Evolutionary conservation across 768 basidiomycete species (phyloP), one percentile per base, ranked within the genome.

Genomic region (Pleurotus pulmonarius): DNA sequence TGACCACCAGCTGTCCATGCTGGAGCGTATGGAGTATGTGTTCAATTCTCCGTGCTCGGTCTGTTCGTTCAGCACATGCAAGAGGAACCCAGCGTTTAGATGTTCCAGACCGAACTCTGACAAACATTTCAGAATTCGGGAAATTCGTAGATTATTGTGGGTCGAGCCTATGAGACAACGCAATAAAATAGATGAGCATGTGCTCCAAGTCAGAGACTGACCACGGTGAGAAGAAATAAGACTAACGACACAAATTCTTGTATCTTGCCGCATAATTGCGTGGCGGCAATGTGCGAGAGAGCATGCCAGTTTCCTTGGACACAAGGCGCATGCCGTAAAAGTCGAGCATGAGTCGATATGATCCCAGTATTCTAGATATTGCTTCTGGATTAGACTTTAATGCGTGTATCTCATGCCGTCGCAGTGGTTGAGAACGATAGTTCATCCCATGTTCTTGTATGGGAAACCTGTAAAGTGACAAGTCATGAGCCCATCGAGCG

Each of bases 1-100:
- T 16, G 83, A 82, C 88, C 88, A 90, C 85, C 86, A 91, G 56
- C 75, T 72, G 59, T 88, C 88, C 87, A 90, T 89, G 65, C 88
- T 90, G 60, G 70, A 69, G 48, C 68, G 65, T 48, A 89, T 70
- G 9, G 69, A 68, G 8, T 63, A 61, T n/a, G 78, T 72, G 62
- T 81, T 73, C 43, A 91, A 73, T 63, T 78, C 70, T 26, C 73
- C 70, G 18, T 73, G 65, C 65, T 86, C 82, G 62, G 84, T 87
- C 64, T 89, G 88, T 64, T 90, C 85, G 61, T 74, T 79, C 24
- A 90, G 75, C 58, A 90, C 75, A 64, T 87, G 85, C 44, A 90
- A 74, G 44, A 91, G 63, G 61, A 90, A 88, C 1, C 84, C 86
- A 12, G 82, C 77, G 60, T 83, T 86, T 37, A 87, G 67, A 15